Evolutionary conservation across 345 rosid genomes (phyloP).

Genomic region (Pistacia vera): DNA sequence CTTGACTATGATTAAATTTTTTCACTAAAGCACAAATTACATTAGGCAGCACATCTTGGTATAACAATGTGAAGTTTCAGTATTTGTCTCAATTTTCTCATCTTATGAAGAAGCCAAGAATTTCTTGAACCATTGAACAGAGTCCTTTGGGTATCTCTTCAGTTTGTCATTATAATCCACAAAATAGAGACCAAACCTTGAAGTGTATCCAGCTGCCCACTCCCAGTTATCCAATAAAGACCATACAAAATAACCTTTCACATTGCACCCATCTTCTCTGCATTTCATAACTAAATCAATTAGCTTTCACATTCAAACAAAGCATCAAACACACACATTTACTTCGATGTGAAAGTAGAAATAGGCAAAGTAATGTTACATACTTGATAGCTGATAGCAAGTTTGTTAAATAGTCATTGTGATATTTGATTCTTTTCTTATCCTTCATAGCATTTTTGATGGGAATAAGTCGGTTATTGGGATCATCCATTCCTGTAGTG

Average conservation of each 20-base stretch:
- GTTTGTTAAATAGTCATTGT: constrained; percentile 78
- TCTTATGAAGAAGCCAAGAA: constrained; percentile 50
- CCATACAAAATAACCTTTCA: constrained; percentile 94
- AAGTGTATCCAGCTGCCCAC: constrained; percentile 87
- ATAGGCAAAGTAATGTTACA: neutral
- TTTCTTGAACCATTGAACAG: constrained; percentile 87
- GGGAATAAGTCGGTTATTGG: constrained; percentile 48
- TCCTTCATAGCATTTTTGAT: constrained; percentile 70
- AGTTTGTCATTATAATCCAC: constrained; percentile 82
- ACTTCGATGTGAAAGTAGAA: neutral
- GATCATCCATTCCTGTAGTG: constrained; percentile 92
- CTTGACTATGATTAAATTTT: no score
- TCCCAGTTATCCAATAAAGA: constrained; percentile 94
- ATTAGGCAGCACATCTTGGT: neutral
- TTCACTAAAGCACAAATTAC: no score
- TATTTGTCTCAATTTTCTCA: neutral
- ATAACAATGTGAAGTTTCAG: neutral
- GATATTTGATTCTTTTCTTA: constrained; percentile 78
- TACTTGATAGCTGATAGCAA: constrained; percentile 78
- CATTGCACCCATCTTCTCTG: constrained; percentile 97
- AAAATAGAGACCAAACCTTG: constrained; percentile 90
- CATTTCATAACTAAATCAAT: neutral
- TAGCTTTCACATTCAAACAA: neutral
- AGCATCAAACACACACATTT: neutral
- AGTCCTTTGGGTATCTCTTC: constrained; percentile 88